Percentiles rank a stretch among this genome's conserved stretches.
These are phyloP conservation scores for Rubus parviflorus DNA, from an alignment of 306 rosid species.

Conservation along the genomic window DNA sequence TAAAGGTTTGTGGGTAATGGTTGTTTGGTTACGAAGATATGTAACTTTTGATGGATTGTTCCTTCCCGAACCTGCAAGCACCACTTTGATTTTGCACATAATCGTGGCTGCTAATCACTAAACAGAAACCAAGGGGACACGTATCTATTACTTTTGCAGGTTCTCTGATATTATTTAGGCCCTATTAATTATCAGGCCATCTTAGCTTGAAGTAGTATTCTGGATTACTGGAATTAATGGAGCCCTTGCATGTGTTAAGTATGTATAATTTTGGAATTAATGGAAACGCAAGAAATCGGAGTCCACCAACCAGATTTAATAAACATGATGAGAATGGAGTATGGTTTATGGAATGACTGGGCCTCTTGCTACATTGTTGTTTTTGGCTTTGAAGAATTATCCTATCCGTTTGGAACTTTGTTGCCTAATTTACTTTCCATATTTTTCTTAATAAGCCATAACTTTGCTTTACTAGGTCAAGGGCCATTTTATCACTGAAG, in stretches of 20 bases:
- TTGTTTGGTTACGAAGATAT: background rate
- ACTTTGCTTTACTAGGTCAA: background rate
- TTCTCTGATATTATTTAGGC: background rate
- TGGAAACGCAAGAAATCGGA: background rate
- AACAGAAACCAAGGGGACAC: background rate
- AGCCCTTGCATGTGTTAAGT: background rate
- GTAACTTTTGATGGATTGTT: background rate
- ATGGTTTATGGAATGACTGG: background rate
- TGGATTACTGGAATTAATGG: background rate
- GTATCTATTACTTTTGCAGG: background rate
- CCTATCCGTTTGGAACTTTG: background rate
- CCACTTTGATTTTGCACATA: background rate
- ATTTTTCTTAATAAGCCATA: background rate
- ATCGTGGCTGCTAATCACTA: background rate
- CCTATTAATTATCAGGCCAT: background rate
- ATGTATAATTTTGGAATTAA: background rate
- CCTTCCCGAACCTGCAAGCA: background rate
- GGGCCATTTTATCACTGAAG: background rate
- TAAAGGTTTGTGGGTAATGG: background rate
- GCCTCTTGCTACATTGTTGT: background rate
- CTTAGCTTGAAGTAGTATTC: background rate
- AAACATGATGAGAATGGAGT: background rate
- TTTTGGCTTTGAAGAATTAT: background rate
- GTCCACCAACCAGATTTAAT: background rate
- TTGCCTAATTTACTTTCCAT: background rate